Base-by-base conservation (phyloP, 495 filamentous ascomycete genomes). In the Aspergillus bertholletiae region DNA sequence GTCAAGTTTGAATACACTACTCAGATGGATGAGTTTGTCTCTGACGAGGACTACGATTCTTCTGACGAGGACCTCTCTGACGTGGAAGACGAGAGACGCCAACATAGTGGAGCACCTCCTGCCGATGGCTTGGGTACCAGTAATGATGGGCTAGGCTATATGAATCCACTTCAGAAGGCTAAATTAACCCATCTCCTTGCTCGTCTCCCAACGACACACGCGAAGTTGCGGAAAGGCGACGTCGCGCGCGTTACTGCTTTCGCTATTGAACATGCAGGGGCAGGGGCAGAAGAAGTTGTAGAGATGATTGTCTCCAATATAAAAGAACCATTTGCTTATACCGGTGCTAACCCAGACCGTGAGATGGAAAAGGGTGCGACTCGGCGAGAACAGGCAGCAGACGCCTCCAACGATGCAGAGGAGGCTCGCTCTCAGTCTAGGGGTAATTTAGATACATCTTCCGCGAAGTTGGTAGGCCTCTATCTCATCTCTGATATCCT, bases 401-500 rank as follows among this genome's bases (percentile, higher is more conserved):
- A 73, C 35, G 47, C 63, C 58, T 34, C 49, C 34, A 27, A 49
- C 49, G 35, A 68, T 46, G 74, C 70, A 15, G 51, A 63, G 48
- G 46, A 63, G 30, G 11, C 41, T 11, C 21, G 60, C 53, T 17
- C 62, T 22, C 17, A 57, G 6, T 70, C 72, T 2, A 78, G 73
- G 35, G 74, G 74, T 44, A 69, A 66, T 27, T 73, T 80, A 24
- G 93, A 96, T 68, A 81, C 77, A 0, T 90, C 87, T 32, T 71
- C 84, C 11, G 81, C 92, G 2, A 90, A 86, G 54, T 77, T 97
- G 0, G 84, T 96, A 30, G 94, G 82, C 9, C 79, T 98, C 12
- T 96, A 94, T 61, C 71, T 95, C 13, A 83, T 96, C 49, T 91
- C 86, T 47, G 95, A 98, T 67, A 88, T 97, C 50, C 81, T 96